Base-by-base conservation (phyloP, 208 protist species). In the Wallacemonas rigidus region DNA sequence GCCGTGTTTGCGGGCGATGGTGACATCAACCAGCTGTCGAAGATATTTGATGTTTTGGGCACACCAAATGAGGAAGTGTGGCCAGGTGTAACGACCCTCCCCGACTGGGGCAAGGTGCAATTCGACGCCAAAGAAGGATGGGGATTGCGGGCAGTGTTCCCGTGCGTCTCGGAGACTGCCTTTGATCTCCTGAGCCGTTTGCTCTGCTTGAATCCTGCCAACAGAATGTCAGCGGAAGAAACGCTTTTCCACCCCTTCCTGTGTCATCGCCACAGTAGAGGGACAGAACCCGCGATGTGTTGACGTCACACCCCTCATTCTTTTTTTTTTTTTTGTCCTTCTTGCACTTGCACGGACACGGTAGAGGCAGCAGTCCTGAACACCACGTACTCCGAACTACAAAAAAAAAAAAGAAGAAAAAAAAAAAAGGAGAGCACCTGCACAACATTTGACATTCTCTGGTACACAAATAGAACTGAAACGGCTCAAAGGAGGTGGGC, bases 21-120 rank as follows among this genome's bases (percentile, higher is more conserved):
- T 74, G 99, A 99, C 77, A 94, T 98, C 64, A 95, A 99, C 75
- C 98, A 99, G 83, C 82, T 99, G 2, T 93, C 98, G 17, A 93
- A 91, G 63, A 98, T 99, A 40, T 96, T 95, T 55, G 92, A 96
- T 58, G 94, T 99, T 5, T 85, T 99, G 1, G 98, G 98, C 35
- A 99, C 98, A 2, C 98, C 98, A 6, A 95, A 71, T 4, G 83
- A 92, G 60, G 73, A 86, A 2, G 76, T 74, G 1, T 98, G 94
- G 92, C 87, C 88, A 7, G 89, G 91, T 14, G 95, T 99, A 15
- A 88, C 81, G 2, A 12, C 78, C 15, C 81, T 99, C 40, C 98
- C 98, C 26, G 94, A 99, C 74, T 99, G 91, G 82, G 98, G 94
- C 56, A 81, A 92, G 72, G 95, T 97, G 0, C 69, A 77, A 5